Base-by-base conservation (phyloP, 2,329 filamentous ascomycete genomes). In the Fusarium solani-melongenae region DNA sequence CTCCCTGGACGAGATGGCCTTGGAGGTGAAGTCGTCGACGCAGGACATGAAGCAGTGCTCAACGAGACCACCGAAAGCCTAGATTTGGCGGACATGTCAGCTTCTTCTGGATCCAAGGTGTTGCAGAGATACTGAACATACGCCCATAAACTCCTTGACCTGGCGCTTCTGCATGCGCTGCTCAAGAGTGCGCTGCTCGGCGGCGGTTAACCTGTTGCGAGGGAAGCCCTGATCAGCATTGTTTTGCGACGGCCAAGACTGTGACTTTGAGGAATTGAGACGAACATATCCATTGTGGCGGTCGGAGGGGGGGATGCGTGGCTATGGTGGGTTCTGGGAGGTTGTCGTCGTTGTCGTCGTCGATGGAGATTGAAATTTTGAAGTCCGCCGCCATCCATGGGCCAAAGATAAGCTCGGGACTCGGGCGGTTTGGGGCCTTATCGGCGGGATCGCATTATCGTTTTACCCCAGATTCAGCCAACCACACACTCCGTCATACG, bases 71-170 rank as follows among this genome's bases (percentile, higher is more conserved):
- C 80, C 80, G 63, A 82, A 84, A 29, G 82, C 83, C 83, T 83
- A 39, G 27, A 24, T 22, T 22, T 3, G 7, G 29, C 6, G 3
- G 11, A 7, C 4, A n/a, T 6, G 24, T 73, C 11, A 68, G 58
- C 15, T 36, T 36, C 4, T 20, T 11, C 7, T n/a, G 29, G 22
- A n/a, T 15, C 22, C 9, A 12, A 24, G 6, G 58, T 4, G 8
- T 2, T 59, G 24, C 6, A 49, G 5, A 24, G 20, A 60, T 60
- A 61, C 55, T 69, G 65, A 39, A 88, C 94, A 78, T 89, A 98
- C 96, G 80, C 91, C 93, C 92, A 98, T 98, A 83, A 99, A 98
- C 83, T 98, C 96, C 87, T 98, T 98, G 89, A 99, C 94, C 86
- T 99, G 96, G 86, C 96, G 97, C 86, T 94, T 93, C 88, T 98